Conservation (phyloP, 305 asterid species). For the Petunia hybrid region DNA sequence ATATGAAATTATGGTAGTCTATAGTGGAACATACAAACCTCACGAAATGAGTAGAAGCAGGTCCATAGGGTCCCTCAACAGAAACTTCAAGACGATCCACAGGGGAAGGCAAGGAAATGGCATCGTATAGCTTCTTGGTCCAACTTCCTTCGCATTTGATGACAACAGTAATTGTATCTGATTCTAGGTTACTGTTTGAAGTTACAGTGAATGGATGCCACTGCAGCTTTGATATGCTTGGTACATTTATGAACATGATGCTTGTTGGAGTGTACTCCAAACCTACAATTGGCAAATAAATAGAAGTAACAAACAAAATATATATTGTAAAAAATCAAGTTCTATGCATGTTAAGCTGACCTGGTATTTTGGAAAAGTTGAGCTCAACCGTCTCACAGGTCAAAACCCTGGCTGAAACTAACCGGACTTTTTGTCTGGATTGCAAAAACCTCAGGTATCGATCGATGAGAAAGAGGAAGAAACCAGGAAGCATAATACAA, state of each 20-base stretch:
- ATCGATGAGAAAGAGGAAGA: constrained; percentile 82
- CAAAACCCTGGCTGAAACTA: constrained; percentile 73
- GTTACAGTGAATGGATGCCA: constrained; percentile 98
- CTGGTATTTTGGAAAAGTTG: constrained; percentile 77
- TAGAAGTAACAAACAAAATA: background rate
- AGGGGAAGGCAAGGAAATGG: constrained; percentile 63
- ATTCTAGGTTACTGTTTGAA: constrained; percentile 70
- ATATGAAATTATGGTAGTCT: background rate
- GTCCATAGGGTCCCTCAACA: constrained; percentile 97
- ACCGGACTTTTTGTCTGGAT: constrained; percentile 59
- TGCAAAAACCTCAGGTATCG: constrained; percentile 85
- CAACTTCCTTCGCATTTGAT: constrained; percentile 86
- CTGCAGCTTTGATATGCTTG: constrained; percentile 81
- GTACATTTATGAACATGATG: constrained; percentile 77
- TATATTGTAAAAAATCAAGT: background rate
- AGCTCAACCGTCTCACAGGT: constrained; percentile 75
- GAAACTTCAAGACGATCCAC: constrained; percentile 62
- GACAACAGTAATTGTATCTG: constrained; percentile 74
- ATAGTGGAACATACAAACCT: constrained; percentile 48
- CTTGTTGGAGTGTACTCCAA: constrained; percentile 80
- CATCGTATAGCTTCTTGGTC: constrained; percentile 75
- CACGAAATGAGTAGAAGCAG: constrained; percentile 71
- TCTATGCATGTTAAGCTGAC: constrained; percentile 35
- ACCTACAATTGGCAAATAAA: constrained; percentile 44
- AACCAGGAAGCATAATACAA: constrained; percentile 89